Evolutionary conservation across 768 basidiomycete genomes (phyloP).

Genomic region (Lenzites betulinus): DNA sequence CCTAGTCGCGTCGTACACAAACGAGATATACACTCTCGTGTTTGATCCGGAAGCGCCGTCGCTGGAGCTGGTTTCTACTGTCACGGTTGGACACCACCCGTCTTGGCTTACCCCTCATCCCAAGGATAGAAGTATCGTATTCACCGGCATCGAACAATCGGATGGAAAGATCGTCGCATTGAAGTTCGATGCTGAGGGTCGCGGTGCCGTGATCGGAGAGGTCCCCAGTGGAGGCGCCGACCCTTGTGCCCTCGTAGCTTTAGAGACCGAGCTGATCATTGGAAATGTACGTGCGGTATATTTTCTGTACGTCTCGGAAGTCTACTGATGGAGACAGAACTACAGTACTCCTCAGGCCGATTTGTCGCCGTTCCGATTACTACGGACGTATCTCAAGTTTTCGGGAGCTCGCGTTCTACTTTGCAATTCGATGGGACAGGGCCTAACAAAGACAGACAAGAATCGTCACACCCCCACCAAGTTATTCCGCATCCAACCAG

Average conservation of each 20-base stretch:
- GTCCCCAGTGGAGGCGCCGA: constrained; percentile 57
- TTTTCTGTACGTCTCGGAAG: not conserved
- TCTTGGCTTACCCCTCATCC: constrained; percentile 77
- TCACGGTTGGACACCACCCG: constrained; percentile 61
- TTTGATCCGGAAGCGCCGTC: constrained; percentile 56
- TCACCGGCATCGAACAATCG: constrained; percentile 64
- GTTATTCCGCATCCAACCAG: constrained; percentile 50
- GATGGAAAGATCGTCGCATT: constrained; percentile 68
- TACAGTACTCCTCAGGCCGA: constrained; percentile 70
- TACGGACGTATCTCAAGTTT: constrained; percentile 47
- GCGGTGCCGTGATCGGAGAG: constrained; percentile 51
- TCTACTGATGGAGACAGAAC: constrained; percentile 3
- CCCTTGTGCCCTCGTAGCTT: constrained; percentile 65
- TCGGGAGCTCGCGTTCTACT: constrained; percentile 34
- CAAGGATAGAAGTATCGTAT: constrained; percentile 55
- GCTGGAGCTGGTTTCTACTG: constrained; percentile 46
- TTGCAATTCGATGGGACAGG: constrained; percentile 52
- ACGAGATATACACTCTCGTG: constrained; percentile 59
- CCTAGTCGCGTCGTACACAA: constrained; percentile 65
- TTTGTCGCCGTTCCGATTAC: constrained; percentile 59
- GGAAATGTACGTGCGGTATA: constrained; percentile 62
- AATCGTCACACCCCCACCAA: constrained; percentile 78
- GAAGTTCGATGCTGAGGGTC: constrained; percentile 54
- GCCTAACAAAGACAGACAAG: constrained; percentile 68
- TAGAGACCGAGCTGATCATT: constrained; percentile 58